Percentiles rank a stretch among this genome's conserved stretches.
These are phyloP conservation scores for Ceratocystis diversiconidia DNA, from an alignment of 2,329 filamentous ascomycete species.

Conservation along the genomic window DNA sequence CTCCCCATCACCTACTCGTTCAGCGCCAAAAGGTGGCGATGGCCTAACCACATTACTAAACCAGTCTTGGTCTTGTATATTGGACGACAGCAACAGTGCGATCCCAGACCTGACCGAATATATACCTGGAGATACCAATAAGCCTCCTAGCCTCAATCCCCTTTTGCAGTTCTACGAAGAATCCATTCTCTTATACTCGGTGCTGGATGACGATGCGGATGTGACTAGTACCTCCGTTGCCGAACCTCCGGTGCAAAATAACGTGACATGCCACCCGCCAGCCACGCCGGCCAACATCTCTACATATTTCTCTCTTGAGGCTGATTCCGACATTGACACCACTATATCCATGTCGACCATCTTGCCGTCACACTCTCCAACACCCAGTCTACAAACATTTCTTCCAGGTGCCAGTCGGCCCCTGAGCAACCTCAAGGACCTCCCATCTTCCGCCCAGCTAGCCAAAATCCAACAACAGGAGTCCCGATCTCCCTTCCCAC, in stretches of 20 bases:
- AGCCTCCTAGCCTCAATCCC: neutral
- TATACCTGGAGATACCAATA: neutral
- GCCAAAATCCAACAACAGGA: constrained; percentile 44
- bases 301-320: neutral
- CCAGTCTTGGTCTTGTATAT: neutral
- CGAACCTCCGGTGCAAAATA: neutral
- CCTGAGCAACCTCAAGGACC: constrained; percentile 47
- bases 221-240: neutral
- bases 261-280: neutral
- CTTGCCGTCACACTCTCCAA: neutral
- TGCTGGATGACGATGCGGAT: neutral
- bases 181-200: constrained; percentile 3
- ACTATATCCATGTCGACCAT: neutral
- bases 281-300: neutral
- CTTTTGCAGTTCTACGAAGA: constrained; percentile 7
- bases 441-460: constrained; percentile 54
- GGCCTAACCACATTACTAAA: neutral
- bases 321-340: neutral
- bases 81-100: neutral
- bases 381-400: constrained; percentile 11
- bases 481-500: neutral
- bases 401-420: constrained; percentile 19
- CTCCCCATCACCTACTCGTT: neutral
- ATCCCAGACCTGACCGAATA: neutral
- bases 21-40: neutral